phyloP scores from a whole-genome alignment of 345 rosid genomes.

The Microcos paniculata region DNA sequence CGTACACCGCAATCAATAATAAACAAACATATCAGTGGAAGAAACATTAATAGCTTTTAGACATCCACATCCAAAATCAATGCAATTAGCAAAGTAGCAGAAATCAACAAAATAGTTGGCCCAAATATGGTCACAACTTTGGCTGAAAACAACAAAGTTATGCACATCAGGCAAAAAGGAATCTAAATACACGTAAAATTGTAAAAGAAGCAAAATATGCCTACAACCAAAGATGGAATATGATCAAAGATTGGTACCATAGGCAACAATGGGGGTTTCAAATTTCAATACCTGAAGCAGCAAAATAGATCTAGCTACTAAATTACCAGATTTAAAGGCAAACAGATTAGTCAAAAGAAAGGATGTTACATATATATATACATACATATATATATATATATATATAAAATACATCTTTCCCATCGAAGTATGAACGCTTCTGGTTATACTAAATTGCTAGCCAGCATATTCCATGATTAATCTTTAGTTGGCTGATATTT shows the following conservation, averaged over 20 bases:
- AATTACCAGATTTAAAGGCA: neutral
- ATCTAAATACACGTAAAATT: neutral
- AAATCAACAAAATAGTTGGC: conserved; percentile 12
- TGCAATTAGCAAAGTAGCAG: neutral
- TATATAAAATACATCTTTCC: neutral
- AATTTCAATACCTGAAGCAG: conserved; percentile 2
- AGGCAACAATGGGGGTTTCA: conserved; percentile 6
- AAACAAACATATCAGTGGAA: neutral
- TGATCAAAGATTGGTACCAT: neutral
- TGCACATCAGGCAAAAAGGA: neutral
- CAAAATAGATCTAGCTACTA: neutral
- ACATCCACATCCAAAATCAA: neutral
- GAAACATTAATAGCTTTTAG: conserved; percentile 5
- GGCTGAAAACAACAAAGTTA: neutral
- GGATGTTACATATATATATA: neutral
- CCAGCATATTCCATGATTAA: conserved; percentile 1
- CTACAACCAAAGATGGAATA: neutral
- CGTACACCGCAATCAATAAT: conserved; percentile 8
- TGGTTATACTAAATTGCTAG: neutral
- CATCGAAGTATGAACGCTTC: neutral
- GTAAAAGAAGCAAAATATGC: neutral
- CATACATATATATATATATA: neutral
- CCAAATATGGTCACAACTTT: neutral
- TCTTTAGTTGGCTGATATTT: neutral
- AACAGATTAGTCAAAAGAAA: neutral